Percentiles rank a stretch among this genome's conserved stretches.
Conservation (phyloP, 371 early-diverging fungal species). For the Rhizopus stolonifer region DNA sequence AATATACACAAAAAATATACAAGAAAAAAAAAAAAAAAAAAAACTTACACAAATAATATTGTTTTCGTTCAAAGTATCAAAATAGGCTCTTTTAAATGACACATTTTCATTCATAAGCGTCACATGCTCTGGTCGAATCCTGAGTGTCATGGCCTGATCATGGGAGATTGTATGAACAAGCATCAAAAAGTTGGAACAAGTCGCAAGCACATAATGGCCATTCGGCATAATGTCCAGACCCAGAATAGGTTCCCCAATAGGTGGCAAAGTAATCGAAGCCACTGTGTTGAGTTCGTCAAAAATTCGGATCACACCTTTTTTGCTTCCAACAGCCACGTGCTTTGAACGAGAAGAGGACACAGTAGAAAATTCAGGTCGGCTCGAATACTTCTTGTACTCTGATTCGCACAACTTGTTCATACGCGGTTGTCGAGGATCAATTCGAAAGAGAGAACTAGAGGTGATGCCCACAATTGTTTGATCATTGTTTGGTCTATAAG, state of each 20-base stretch:
- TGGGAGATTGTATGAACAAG: conserved; percentile 66
- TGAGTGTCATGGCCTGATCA: conserved; percentile 67
- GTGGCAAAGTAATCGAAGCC: conserved; percentile 90
- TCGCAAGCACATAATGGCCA: conserved; percentile 88
- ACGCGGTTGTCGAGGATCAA: conserved; percentile 86
- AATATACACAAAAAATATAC: too few species aligned
- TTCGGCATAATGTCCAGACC: conserved; percentile 90
- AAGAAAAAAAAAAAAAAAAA: neutral
- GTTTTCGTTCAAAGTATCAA: conserved; percentile 79
- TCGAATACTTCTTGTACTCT: conserved; percentile 66
- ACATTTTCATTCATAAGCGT: conserved; percentile 73
- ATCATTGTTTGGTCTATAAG: conserved; percentile 41
- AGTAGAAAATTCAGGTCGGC: conserved; percentile 69
- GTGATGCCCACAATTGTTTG: conserved; percentile 30
- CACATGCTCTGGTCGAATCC: conserved; percentile 90
- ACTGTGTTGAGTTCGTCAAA: conserved; percentile 76
- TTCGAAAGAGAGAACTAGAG: conserved; percentile 80
- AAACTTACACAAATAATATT: conserved; percentile 67
- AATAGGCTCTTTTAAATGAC: conserved; percentile 89
- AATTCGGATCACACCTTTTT: conserved; percentile 90
- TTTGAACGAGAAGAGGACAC: conserved; percentile 82
- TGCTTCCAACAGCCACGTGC: conserved; percentile 80
- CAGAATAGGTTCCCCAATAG: conserved; percentile 85
- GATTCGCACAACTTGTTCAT: conserved; percentile 59
- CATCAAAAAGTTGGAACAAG: conserved; percentile 85